Percentiles rank a stretch among this genome's conserved stretches.
Evolutionary conservation across 345 rosid genomes (phyloP).

Genomic region (Aegle marmelos): DNA sequence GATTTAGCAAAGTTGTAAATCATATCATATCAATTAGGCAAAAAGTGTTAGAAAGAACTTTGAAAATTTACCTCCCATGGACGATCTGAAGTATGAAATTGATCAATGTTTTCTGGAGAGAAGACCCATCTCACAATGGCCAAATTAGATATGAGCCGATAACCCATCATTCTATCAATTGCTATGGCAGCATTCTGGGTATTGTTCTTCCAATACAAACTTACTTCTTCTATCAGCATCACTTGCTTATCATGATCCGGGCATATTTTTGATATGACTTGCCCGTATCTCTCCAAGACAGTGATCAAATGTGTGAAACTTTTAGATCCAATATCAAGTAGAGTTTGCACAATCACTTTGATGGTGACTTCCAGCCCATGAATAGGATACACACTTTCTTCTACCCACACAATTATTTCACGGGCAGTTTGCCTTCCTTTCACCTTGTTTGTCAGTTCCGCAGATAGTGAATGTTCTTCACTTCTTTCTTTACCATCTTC

Average conservation of each 20-base stretch:
- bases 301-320: conserved; percentile 97
- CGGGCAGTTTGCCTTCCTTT: conserved; percentile 81
- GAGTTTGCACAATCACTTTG: conserved; percentile 70
- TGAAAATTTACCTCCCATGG: conserved; percentile 81
- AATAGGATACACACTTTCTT: conserved; percentile 63
- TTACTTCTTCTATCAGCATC: conserved; percentile 73
- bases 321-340: conserved; percentile 93
- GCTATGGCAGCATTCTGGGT: conserved; percentile 84
- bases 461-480: conserved; percentile 67
- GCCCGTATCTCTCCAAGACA: conserved; percentile 92
- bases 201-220: conserved; percentile 82
- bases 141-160: conserved; percentile 88
- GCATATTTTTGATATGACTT: conserved; percentile 71
- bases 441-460: conserved; percentile 74
- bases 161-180: conserved; percentile 99
- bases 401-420: conserved; percentile 81
- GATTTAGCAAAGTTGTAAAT: not conserved
- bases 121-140: conserved; percentile 96
- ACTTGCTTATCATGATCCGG: conserved; percentile 80
- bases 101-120: conserved; percentile 69
- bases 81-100: conserved; percentile 80
- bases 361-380: conserved; percentile 72
- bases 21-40: not conserved
- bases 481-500: conserved; percentile 70
- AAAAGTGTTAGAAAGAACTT: not conserved